Evolutionary conservation across 2,329 filamentous ascomycete genomes (phyloP), one percentile per base, ranked within the genome.

Genomic region (Xylariaceae sp.): DNA sequence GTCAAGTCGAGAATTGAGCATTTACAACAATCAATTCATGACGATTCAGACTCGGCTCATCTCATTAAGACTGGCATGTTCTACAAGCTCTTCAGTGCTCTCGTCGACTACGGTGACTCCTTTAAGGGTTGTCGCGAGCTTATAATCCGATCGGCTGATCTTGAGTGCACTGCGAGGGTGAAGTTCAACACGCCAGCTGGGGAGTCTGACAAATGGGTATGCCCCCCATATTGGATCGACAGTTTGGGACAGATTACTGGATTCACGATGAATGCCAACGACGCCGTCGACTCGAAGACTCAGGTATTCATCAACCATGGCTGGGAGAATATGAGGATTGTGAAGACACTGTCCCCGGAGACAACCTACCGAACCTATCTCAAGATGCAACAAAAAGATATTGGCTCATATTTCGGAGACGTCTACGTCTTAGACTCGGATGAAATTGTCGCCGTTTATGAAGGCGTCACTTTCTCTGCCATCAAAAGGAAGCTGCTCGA

Each of bases 261-360:
- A 7, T 37, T 37, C 32, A 37, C 32, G 14, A 37, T 37, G 32
- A 37, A 37, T 10, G 32, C 5, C 32, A 37, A 37, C 32, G 32
- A 37, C 14, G 32, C 32, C 7, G 32, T 37, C 14, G 32, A 37
- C 32, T 37, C 32, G 32, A 37, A 37, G 12, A 37, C 3, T 14
- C 21, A 54, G 19, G 46, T 54, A 12, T 54, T 40, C 18, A 18
- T 54, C 20, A 54, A 54, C 40, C 52, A 54, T 29, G 52, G 52
- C 2, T 57, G 54, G 54, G 41, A 45, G 19, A 47, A 32, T 14
- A 42, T 57, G 40, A 42, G 43, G 32, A 26, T 46, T 16, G 42
- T 37, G 14, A 16, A 47, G 2, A 20, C 44, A 29, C 41, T 54
- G 19, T 54, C 52, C 5, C 41, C 46, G 3, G 29, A 45, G n/a